Evolutionary conservation across 345 rosid genomes (phyloP), one percentile per base, ranked within the genome.

Genomic region (Moricandia arvensis): DNA sequence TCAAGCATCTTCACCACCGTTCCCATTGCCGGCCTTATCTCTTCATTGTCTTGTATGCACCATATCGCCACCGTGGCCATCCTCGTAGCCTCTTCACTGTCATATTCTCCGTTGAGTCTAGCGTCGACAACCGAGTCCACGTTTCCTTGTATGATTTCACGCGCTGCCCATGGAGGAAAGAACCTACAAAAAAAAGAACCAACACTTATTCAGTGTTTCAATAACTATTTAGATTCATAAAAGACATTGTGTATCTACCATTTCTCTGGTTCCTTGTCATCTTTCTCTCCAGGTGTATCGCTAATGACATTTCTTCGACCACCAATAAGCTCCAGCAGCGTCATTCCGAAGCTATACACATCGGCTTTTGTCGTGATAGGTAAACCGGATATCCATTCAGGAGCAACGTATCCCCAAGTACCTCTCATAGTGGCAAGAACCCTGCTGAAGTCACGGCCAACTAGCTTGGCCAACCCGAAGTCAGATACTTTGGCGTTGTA

Each of bases 141-240:
- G 41, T 83, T 78, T 68, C 97, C 87, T 59, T 83, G 86, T 17
- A 89, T 85, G 30, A 93, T 87, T 65, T 84, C 86, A 12, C 83
- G 87, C 4, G 90, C 98, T 3, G 94, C 96, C 86, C 95, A 93
- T 60, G 96, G 98, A 34, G 98, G 96, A 83, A 90, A 89, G 81
- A 93, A 93, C 96, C 96, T 78, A 43, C 18, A 34, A 10, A 27
- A 5, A 55, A 8, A 11, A 5, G 29, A 38, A 12, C 1, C 7
- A n/a, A 34, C 79, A 67, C 59, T n/a, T 33, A 31, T 33, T 24
- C 16, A 57, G 43, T 30, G 35, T 10, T 38, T 57, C 30, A 41
- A 29, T 64, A 15, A 4, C 58, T 27, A 27, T 27, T 27, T 27
- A 27, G 29, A 27, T 27, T 27, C 29, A 27, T 27, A 7, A 47